Percentiles rank a stretch among this genome's conserved stretches.
These are phyloP conservation scores for Pseudogymnoascus sp. DNA, from an alignment of 2,329 filamentous ascomycete genomes.

Conservation along the genomic window DNA sequence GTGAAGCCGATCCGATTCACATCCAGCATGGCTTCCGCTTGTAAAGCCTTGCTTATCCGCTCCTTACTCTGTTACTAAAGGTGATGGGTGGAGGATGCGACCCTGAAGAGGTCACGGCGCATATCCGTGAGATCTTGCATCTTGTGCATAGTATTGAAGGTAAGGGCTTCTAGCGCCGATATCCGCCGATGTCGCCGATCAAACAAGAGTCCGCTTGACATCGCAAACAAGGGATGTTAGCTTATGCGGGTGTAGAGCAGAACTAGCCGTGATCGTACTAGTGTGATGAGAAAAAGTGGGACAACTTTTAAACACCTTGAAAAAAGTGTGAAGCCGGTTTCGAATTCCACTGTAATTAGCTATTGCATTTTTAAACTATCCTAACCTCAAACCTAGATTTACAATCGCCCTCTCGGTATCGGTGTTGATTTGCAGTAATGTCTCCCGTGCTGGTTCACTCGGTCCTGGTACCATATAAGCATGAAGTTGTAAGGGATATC, in stretches of 20 bases:
- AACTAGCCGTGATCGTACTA: not conserved
- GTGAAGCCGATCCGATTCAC: not conserved
- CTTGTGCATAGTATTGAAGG: too few species aligned
- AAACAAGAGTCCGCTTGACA: too few species aligned
- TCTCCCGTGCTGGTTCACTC: not conserved
- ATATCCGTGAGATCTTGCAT: too few species aligned
- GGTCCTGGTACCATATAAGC: not conserved
- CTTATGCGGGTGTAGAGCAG: not conserved
- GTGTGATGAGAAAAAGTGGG: not conserved
- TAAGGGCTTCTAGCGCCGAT: too few species aligned
- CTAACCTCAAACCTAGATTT: not conserved
- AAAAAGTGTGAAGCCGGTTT: not conserved
- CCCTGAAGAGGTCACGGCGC: too few species aligned
- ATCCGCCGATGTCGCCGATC: too few species aligned
- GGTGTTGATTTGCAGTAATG: not conserved
- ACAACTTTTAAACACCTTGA: not conserved
- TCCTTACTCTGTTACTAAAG: not conserved
- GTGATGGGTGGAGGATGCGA: not conserved
- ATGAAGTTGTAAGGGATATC: not conserved
- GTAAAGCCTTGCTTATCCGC: not conserved
- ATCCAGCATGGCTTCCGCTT: not conserved
- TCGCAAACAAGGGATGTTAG: not conserved
- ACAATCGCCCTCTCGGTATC: not conserved
- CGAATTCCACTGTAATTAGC: not conserved
- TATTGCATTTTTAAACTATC: not conserved